These are phyloP conservation scores for Pseudonitzschia multistriata DNA, from an alignment of 108 stramenopile genomes.

Conservation along the genomic window DNA sequence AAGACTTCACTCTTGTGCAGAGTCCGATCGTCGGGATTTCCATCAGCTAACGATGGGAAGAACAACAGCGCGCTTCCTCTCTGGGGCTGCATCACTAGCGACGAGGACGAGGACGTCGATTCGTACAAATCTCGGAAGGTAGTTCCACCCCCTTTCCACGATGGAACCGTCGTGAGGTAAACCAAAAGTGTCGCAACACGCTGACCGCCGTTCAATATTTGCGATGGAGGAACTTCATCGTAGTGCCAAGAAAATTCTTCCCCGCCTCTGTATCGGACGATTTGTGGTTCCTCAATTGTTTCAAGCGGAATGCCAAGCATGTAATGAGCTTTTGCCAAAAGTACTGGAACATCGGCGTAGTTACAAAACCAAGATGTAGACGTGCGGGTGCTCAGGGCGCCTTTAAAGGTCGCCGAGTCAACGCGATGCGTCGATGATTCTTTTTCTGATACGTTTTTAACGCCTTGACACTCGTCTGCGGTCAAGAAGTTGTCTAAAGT, in stretches of 20 bases:
- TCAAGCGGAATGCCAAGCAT: slow-evolving; percentile 49
- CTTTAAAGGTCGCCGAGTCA: slow-evolving; percentile 58
- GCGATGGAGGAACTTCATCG: slow-evolving; percentile 58
- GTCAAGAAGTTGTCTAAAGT: slow-evolving; percentile 74
- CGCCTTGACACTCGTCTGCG: slow-evolving; percentile 48
- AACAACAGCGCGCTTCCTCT: slow-evolving; percentile 64
- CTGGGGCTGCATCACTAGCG: slow-evolving; percentile 55
- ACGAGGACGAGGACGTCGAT: slow-evolving; percentile 7
- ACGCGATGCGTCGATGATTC: slow-evolving; percentile 32
- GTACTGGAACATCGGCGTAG: slow-evolving; percentile 48
- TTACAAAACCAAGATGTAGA: slow-evolving; percentile 82
- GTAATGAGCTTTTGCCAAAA: slow-evolving; percentile 58
- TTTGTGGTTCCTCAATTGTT: slow-evolving; percentile 77
- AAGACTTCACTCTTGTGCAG: slow-evolving; percentile 69
- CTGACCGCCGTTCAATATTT: slow-evolving; percentile 69
- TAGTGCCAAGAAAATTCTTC: slow-evolving; percentile 83
- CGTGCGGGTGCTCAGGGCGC: slow-evolving; percentile 61
- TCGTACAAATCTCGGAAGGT: slow-evolving; percentile 67
- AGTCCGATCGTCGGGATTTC: slow-evolving; percentile 57
- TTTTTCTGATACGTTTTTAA: slow-evolving; percentile 28
- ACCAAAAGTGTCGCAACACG: slow-evolving; percentile 81
- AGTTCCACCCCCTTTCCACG: slow-evolving; percentile 71
- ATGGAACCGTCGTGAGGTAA: slow-evolving; percentile 67
- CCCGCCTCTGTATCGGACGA: slow-evolving; percentile 70
- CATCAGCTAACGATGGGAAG: slow-evolving; percentile 66